phyloP scores from a whole-genome alignment of 352 stramenopile genomes.

The Globisporangium uncinulatum region DNA sequence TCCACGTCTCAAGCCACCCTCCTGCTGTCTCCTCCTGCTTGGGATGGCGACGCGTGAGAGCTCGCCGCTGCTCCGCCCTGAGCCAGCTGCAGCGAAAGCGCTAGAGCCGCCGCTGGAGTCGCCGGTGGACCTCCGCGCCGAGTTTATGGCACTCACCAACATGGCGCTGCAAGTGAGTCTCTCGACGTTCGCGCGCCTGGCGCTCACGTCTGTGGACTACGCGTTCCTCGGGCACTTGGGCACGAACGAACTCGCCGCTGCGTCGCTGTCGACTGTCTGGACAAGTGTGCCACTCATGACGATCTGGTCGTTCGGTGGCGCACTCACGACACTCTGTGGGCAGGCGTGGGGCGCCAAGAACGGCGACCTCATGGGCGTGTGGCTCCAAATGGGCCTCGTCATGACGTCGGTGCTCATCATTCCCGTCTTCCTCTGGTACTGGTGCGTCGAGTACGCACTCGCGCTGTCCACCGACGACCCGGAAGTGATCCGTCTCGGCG shows the following conservation, averaged over 20 bases:
- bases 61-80: background rate
- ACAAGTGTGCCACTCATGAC: slow-evolving; percentile 58
- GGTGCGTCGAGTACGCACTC: slow-evolving; percentile 53
- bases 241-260: slow-evolving; percentile 55
- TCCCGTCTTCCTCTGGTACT: slow-evolving; percentile 66
- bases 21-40: background rate
- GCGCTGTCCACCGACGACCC: slow-evolving; percentile 57
- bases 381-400: slow-evolving; percentile 62
- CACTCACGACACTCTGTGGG: slow-evolving; percentile 69
- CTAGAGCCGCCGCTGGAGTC: too few species aligned
- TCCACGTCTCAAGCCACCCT: background rate
- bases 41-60: background rate
- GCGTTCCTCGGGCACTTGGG: slow-evolving; percentile 80
- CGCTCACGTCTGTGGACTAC: slow-evolving; percentile 64
- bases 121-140: too few species aligned
- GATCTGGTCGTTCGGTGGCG: slow-evolving; percentile 53
- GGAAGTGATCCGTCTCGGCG: slow-evolving; percentile 47
- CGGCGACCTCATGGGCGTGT: slow-evolving; percentile 61
- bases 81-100: background rate
- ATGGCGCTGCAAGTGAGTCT: slow-evolving; percentile 48
- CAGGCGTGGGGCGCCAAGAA: slow-evolving; percentile 69
- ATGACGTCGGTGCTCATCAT: slow-evolving; percentile 50
- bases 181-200: slow-evolving; percentile 50
- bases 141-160: too few species aligned
- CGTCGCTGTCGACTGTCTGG: slow-evolving; percentile 68